Conservation (phyloP, 306 rosid species). For the Acacia acuminata region DNA sequence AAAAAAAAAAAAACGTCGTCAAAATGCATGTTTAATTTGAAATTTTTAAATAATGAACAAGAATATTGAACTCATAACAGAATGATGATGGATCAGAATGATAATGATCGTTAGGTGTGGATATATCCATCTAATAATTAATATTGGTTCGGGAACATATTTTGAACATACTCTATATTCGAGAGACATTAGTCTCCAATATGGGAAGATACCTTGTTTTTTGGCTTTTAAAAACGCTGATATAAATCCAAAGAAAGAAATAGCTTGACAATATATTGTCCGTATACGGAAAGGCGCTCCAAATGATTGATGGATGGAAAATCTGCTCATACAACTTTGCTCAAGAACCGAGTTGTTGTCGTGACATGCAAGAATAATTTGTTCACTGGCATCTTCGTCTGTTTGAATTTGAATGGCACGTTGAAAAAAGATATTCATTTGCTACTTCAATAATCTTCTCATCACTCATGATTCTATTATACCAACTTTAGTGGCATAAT, state of each 20-base stretch:
- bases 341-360: too few relatives aligned
- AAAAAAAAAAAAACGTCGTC: not conserved
- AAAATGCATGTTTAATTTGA: not conserved
- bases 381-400: too few relatives aligned
- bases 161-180: not conserved
- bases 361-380: too few relatives aligned
- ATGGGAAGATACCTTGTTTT: not conserved
- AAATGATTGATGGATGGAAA: too few relatives aligned
- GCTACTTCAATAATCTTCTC: too few relatives aligned
- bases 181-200: too few relatives aligned
- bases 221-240: not conserved
- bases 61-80: not conserved
- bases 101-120: not conserved
- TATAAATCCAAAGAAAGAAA: not conserved
- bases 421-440: too few relatives aligned
- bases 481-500: too few relatives aligned
- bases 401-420: too few relatives aligned
- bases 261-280: not conserved
- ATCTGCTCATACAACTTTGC: too few relatives aligned
- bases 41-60: not conserved
- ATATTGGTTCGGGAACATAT: not conserved
- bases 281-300: not conserved
- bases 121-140: not conserved
- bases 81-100: not conserved
- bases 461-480: too few relatives aligned